phyloP scores from a whole-genome alignment of 1,139 yeast species.

The Tardiomyces depauwii region DNA sequence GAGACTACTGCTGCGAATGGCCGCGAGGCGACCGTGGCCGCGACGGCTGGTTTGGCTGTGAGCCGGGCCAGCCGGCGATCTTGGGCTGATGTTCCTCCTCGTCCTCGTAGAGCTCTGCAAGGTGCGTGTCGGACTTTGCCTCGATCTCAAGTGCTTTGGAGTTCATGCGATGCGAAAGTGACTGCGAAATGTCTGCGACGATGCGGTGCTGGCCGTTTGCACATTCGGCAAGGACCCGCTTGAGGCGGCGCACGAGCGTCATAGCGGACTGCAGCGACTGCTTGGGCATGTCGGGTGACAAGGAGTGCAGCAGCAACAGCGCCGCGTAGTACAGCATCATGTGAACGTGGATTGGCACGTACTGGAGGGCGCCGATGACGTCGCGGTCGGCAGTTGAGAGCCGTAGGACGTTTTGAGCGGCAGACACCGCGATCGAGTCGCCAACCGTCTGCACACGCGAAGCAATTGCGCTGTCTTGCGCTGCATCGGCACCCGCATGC shows the following conservation, averaged over 20 bases:
- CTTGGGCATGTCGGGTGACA: constrained; percentile 1
- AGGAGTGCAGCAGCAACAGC: constrained; percentile 32
- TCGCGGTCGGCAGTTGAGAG: constrained; percentile 51
- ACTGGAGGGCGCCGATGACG: constrained; percentile 44
- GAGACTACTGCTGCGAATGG: too few relatives aligned
- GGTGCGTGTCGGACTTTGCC: neutral
- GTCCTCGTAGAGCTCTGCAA: neutral
- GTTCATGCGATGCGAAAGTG: neutral
- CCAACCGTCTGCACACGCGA: constrained; percentile 12
- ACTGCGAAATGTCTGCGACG: neutral
- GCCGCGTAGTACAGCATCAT: constrained; percentile 64
- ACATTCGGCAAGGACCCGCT: neutral
- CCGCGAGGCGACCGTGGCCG: too few relatives aligned
- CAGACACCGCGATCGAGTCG: constrained; percentile 39
- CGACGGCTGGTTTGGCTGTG: neutral
- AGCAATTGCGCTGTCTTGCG: constrained; percentile 15
- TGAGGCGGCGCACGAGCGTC: neutral
- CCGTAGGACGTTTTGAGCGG: constrained; percentile 53
- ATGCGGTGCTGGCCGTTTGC: neutral
- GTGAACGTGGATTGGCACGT: constrained; percentile 62
- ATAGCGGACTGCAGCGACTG: neutral
- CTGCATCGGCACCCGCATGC: constrained; percentile 4
- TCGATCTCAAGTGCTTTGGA: neutral
- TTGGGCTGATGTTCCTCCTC: neutral
- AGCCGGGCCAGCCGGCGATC: neutral